Evolutionary conservation across 208 protist genomes (phyloP), one percentile per base, ranked within the genome.

Genomic region (Zelonia costaricensis): DNA sequence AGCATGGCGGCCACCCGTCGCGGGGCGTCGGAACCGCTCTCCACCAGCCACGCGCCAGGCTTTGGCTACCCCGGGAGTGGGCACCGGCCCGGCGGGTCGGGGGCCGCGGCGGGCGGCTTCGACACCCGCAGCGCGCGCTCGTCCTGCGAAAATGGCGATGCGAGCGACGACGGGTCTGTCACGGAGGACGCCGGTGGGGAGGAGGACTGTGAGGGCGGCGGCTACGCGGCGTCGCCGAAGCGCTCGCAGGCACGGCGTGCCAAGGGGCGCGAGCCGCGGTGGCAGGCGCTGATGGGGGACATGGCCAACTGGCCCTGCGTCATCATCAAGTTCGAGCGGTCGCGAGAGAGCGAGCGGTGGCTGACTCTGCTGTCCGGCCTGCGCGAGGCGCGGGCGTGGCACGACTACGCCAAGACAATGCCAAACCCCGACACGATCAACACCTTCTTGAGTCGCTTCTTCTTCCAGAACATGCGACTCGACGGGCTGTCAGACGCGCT

Each of bases 381-480:
- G 20, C 22, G 69, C n/a, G 82, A 92, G 64, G 77, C 76, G 15
- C 68, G 78, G 7, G 71, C 68, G 18, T 95, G 89, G 86, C 64
- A 76, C 27, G 47, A 71, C 4, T 93, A 86, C 44, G 70, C 82
- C 3, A 76, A 83, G 47, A 78, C 62, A 15, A 35, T 93, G 53
- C 71, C 78, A 0, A 90, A 84, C 60, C 75, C 77, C 16, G 77
- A 91, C 59, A 80, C 81, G 7, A 56, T 86, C 44, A 95, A 95
- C 70, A 63, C 74, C 13, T 73, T 95, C 39, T 59, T 91, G 43
- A 78, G 76, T 13, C 84, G 86, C 31, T 77, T 95, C 20, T 67
- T 95, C 18, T 92, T 91, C 31, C 85, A 92, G 59, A 93, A 79
- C 76, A 84, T 90, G 67, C 73, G 78, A 16, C 66, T 57, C 56